phyloP scores from a whole-genome alignment of 768 basidiomycete genomes.

The Tulasnella sp. region DNA sequence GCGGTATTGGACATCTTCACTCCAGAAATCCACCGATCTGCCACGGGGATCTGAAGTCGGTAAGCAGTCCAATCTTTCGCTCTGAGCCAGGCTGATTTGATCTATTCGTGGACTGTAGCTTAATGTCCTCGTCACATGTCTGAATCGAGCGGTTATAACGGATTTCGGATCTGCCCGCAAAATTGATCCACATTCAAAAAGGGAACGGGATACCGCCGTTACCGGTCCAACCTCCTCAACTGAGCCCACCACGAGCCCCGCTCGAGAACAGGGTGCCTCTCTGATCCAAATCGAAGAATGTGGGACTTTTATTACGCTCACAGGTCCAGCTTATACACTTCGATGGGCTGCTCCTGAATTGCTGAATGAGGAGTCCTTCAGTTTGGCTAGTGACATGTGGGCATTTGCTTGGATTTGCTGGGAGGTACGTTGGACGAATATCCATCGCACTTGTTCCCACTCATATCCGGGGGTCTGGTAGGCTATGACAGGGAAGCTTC shows the following conservation, averaged over 20 bases:
- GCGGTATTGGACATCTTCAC: neutral
- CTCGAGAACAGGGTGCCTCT: neutral
- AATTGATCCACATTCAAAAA: neutral
- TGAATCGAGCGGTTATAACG: neutral
- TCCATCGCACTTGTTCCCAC: neutral
- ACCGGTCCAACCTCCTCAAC: neutral
- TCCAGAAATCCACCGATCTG: neutral
- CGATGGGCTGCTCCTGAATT: neutral
- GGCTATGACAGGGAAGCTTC: neutral
- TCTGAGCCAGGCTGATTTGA: neutral
- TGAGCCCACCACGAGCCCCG: neutral
- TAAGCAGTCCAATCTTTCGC: neutral
- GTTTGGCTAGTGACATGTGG: neutral
- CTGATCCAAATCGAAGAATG: neutral
- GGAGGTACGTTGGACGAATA: neutral
- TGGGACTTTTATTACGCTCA: neutral
- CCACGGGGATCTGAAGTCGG: constrained; percentile 5
- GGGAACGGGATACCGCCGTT: neutral
- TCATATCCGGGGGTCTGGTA: neutral
- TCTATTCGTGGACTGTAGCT: neutral
- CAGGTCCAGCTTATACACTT: neutral
- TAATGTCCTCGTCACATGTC: neutral
- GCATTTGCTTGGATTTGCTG: neutral
- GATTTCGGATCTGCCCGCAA: constrained; percentile 6
- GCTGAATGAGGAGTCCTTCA: neutral